Conservation (phyloP, 257 asterid genomes). For the Misopates orontium region DNA sequence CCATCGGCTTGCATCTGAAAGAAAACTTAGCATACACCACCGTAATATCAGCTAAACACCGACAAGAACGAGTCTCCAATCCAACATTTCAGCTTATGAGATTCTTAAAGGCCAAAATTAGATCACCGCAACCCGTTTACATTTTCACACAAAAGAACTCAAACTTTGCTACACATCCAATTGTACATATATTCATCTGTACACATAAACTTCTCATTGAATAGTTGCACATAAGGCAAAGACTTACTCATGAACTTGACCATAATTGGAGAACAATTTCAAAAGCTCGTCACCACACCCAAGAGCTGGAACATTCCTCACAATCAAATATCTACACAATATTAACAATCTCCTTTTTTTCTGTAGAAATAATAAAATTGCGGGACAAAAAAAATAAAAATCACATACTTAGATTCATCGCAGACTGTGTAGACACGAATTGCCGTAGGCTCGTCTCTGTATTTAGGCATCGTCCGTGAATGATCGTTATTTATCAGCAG, state of each 20-base stretch:
- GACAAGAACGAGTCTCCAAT: neutral
- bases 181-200: neutral
- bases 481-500: no score
- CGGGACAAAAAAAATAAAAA: neutral
- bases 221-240: neutral
- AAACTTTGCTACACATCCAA: neutral
- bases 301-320: constrained; percentile 83
- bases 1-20: constrained; percentile 89
- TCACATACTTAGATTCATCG: constrained; percentile 80
- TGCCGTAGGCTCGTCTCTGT: constrained; percentile 62
- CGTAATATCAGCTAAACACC: constrained; percentile 3
- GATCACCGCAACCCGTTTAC: neutral
- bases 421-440: constrained; percentile 87
- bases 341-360: no score
- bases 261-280: constrained; percentile 59
- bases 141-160: neutral
- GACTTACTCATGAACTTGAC: constrained; percentile 70
- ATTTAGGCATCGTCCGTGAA: constrained; percentile 52
- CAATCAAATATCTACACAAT: constrained; percentile 55
- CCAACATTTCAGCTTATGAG: no score
- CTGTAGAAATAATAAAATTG: neutral
- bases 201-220: neutral
- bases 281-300: constrained; percentile 84
- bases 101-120: neutral
- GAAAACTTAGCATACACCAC: constrained; percentile 14